A percentile compares a stretch with the other conserved stretches of the same genome.
Evolutionary conservation across 2,329 filamentous ascomycete species (phyloP).

Genomic region (Akanthomyces muscarius): DNA sequence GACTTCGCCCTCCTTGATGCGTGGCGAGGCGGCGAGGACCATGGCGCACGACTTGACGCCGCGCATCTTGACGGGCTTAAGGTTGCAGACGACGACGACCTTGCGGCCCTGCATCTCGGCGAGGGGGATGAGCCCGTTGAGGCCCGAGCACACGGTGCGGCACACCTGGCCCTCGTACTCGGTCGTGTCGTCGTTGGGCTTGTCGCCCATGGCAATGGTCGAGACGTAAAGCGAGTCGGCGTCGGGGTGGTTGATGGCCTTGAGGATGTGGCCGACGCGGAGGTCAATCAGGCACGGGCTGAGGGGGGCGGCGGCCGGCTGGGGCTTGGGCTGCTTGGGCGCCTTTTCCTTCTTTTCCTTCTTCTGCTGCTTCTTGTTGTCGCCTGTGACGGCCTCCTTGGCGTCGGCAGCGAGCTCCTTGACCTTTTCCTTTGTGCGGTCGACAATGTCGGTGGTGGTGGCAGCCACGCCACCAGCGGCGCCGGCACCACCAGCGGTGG

Average conservation of each 20-base stretch:
- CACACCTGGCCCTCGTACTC: slow-evolving; percentile 90
- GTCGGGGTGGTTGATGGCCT: slow-evolving; percentile 92
- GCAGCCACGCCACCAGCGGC: slow-evolving; percentile 46
- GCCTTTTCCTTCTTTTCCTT: slow-evolving; percentile 92
- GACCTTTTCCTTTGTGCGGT: slow-evolving; percentile 58
- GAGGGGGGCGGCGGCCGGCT: slow-evolving; percentile 68
- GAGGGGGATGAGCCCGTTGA: slow-evolving; percentile 88
- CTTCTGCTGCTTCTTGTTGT: slow-evolving; percentile 61
- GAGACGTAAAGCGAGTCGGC: slow-evolving; percentile 94
- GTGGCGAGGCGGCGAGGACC: slow-evolving; percentile 93
- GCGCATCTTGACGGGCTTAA: slow-evolving; percentile 99
- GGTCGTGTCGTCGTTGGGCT: slow-evolving; percentile 80
- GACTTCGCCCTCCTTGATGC: slow-evolving; percentile 72
- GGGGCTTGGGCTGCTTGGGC: slow-evolving; percentile 67
- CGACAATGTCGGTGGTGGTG: slow-evolving; percentile 47
- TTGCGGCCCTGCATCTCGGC: slow-evolving; percentile 97
- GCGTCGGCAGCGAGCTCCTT: slow-evolving; percentile 53
- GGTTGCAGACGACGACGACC: slow-evolving; percentile 92
- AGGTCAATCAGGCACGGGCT: slow-evolving; percentile 88
- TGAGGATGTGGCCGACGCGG: slow-evolving; percentile 93
- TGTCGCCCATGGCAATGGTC: slow-evolving; percentile 91
- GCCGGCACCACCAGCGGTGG: slow-evolving; percentile 39
- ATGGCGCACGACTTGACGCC: slow-evolving; percentile 76
- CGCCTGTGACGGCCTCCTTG: slow-evolving; percentile 34
- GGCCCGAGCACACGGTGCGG: slow-evolving; percentile 92